A percentile compares a stretch with the other conserved stretches of the same genome.
Evolutionary conservation across 116 monocot species (phyloP).

Genomic region (Papilionanthe hybrid): DNA sequence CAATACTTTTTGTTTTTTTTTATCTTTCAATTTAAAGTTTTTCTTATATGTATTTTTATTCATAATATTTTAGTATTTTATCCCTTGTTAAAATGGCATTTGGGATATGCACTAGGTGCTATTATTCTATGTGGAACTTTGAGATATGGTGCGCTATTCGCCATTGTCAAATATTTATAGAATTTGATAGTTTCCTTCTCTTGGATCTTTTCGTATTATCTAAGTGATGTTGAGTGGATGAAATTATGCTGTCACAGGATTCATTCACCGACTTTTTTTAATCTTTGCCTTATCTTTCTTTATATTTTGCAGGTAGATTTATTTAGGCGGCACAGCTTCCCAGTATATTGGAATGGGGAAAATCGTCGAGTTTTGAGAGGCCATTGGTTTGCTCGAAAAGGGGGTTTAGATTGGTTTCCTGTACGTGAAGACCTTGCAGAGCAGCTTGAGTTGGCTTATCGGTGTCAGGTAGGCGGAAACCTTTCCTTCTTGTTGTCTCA

Average conservation of each 20-base stretch:
- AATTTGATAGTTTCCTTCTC: neutral
- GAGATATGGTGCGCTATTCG: too few relatives aligned
- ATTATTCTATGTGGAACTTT: too few relatives aligned
- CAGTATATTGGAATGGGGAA: constrained; percentile 98
- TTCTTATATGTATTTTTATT: too few relatives aligned
- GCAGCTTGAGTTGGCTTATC: constrained; percentile 87
- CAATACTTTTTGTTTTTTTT: too few relatives aligned
- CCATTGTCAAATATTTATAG: neutral
- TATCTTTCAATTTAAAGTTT: too few relatives aligned
- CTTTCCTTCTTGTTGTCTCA: neutral
- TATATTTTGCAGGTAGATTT: constrained; percentile 70
- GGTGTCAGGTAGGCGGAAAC: constrained; percentile 45
- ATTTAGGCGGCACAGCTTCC: constrained; percentile 79
- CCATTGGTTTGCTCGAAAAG: constrained; percentile 96
- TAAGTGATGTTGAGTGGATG: neutral
- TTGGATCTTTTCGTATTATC: neutral
- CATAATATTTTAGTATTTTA: too few relatives aligned
- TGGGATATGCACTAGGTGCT: too few relatives aligned
- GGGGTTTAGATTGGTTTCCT: constrained; percentile 93
- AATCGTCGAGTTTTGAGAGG: constrained; percentile 92
- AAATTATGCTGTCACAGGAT: neutral
- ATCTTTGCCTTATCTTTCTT: neutral
- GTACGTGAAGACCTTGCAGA: constrained; percentile 95
- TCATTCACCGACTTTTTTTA: neutral
- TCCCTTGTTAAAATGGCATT: too few relatives aligned